Conservation (phyloP, 192 early-diverging fungal genomes). For the Borealophlyctis nickersoniae region DNA sequence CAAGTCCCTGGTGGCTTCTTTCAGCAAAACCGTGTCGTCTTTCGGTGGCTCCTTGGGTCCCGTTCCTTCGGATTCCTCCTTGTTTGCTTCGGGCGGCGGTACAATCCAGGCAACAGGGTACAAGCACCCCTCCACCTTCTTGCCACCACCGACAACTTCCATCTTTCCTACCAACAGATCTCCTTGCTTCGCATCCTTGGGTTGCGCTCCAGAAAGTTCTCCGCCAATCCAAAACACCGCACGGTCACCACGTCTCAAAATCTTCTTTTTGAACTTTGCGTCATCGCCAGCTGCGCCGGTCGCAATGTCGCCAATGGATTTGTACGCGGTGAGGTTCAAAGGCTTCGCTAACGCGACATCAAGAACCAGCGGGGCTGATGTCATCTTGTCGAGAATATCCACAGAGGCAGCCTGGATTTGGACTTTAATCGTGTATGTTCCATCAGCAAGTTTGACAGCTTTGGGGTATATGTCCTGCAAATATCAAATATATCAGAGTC, state of each 20-base stretch:
- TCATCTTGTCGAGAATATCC: conserved; percentile 74
- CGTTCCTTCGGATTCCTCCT: conserved; percentile 37
- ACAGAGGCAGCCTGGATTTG: conserved; percentile 71
- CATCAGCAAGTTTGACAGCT: conserved; percentile 63
- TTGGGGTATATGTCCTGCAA: conserved; percentile 69
- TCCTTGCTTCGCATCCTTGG: conserved; percentile 71
- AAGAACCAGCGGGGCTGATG: conserved; percentile 53
- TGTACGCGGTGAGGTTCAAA: conserved; percentile 51
- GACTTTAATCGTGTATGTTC: conserved; percentile 80
- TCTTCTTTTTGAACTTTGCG: conserved; percentile 41
- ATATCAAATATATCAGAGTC: no score
- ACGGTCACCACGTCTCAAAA: conserved; percentile 50
- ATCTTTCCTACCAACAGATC: conserved; percentile 77
- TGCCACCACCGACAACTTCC: conserved; percentile 41
- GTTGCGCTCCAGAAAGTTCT: conserved; percentile 39
- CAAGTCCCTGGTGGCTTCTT: conserved; percentile 73
- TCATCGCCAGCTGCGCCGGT: conserved; percentile 21
- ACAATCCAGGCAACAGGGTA: conserved; percentile 49
- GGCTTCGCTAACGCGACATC: conserved; percentile 62
- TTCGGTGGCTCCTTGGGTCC: conserved; percentile 20
- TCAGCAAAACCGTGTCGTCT: conserved; percentile 37
- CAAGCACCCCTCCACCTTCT: conserved; percentile 18
- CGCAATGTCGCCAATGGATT: conserved; percentile 52
- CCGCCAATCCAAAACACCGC: conserved; percentile 57
- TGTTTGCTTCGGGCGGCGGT: conserved; percentile 42